Conservation (phyloP, 2,329 filamentous ascomycete genomes). For the Aspergillus floridensis region DNA sequence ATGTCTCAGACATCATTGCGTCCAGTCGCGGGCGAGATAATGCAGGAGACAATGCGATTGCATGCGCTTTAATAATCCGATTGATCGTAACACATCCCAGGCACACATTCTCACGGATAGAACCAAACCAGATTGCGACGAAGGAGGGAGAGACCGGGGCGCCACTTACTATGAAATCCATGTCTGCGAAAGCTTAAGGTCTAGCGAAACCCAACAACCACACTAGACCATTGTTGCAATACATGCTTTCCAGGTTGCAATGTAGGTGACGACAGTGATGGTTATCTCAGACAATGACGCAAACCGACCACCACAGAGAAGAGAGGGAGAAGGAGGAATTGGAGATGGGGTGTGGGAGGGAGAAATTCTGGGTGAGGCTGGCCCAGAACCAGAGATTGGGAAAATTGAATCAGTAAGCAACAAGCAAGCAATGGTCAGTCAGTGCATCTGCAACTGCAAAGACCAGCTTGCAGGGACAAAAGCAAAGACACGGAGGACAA, state of each 20-base stretch:
- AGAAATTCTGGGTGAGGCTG: slow-evolving; percentile 1
- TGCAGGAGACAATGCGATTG: neutral
- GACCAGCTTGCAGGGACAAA: slow-evolving; percentile 22
- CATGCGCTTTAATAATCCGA: neutral
- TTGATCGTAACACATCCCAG: neutral
- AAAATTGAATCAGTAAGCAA: neutral
- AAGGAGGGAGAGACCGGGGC: slow-evolving; percentile 4
- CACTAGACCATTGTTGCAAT: slow-evolving; percentile 33
- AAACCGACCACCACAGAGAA: slow-evolving; percentile 9
- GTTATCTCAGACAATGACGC: slow-evolving; percentile 19
- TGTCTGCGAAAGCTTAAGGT: slow-evolving; percentile 30
- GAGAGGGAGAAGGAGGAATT: slow-evolving; percentile 8
- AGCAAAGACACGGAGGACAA: slow-evolving; percentile 10
- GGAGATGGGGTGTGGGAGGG: neutral
- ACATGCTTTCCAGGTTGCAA: slow-evolving; percentile 29
- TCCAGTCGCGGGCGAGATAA: neutral
- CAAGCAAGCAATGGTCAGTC: neutral
- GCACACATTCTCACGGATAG: neutral
- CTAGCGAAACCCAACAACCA: slow-evolving; percentile 25
- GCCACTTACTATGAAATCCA: slow-evolving; percentile 48
- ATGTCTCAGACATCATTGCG: neutral
- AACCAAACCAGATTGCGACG: neutral
- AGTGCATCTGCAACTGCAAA: slow-evolving; percentile 18
- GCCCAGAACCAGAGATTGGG: slow-evolving; percentile 1
- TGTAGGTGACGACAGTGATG: slow-evolving; percentile 5